Conservation (phyloP, 139 green algal species). For the Volvox reticuliferus region DNA sequence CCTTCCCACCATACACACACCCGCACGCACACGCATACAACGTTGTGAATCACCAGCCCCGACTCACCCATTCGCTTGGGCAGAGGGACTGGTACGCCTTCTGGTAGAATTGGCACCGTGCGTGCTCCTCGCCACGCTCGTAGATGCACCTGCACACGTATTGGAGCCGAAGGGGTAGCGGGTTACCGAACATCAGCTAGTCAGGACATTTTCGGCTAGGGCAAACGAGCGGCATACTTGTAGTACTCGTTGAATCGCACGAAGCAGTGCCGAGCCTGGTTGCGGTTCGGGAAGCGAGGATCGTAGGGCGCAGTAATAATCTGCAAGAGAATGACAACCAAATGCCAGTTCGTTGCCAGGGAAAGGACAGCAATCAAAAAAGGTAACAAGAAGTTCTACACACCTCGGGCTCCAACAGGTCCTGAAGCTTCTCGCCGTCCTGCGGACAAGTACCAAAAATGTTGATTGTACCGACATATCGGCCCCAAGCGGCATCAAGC, state of each 20-base stretch:
- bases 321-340: slow-evolving; percentile 43
- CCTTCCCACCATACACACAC: too few species aligned
- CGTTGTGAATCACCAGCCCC: not conserved
- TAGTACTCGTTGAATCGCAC: slow-evolving; percentile 95
- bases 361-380: not conserved
- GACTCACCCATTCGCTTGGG: slow-evolving; percentile 88
- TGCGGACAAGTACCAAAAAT: slow-evolving; percentile 17
- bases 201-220: too few species aligned
- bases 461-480: slow-evolving; percentile 42
- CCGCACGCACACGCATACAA: not conserved
- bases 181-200: too few species aligned
- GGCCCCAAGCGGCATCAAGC: not conserved
- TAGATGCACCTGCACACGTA: slow-evolving; percentile 64
- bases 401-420: slow-evolving; percentile 65
- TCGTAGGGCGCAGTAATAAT: slow-evolving; percentile 84
- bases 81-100: slow-evolving; percentile 86
- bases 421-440: slow-evolving; percentile 53
- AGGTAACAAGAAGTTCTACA: not conserved
- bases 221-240: slow-evolving; percentile 71
- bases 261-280: slow-evolving; percentile 93
- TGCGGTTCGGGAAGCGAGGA: slow-evolving; percentile 90
- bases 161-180: not conserved
- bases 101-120: slow-evolving; percentile 76
- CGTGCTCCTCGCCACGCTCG: slow-evolving; percentile 81
- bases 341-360: not conserved